Conservation (phyloP, 2,329 filamentous ascomycete genomes). For the Hypoxylon sp. region DNA sequence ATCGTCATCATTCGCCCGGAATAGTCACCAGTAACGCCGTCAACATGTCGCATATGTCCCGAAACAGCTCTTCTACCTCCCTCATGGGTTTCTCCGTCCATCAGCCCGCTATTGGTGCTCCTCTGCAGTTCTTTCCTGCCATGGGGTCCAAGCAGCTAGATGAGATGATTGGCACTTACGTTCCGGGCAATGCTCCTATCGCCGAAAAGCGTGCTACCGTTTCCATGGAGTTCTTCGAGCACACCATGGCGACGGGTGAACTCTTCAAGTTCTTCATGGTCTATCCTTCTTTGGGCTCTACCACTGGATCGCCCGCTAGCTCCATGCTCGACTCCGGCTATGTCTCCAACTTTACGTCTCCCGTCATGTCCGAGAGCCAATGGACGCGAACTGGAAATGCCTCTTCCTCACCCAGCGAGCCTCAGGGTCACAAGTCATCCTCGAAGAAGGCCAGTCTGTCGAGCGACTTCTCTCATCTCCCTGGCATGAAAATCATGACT, state of each 20-base stretch:
- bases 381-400: slow-evolving; percentile 57
- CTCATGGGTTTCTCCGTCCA: slow-evolving; percentile 69
- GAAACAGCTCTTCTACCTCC: slow-evolving; percentile 52
- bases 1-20: slow-evolving; percentile 32
- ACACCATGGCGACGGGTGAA: slow-evolving; percentile 66
- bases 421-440: slow-evolving; percentile 46
- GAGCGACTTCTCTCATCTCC: slow-evolving; percentile 65
- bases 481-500: slow-evolving; percentile 76
- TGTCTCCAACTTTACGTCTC: slow-evolving; percentile 63
- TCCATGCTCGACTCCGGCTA: slow-evolving; percentile 61
- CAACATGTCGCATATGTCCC: slow-evolving; percentile 54
- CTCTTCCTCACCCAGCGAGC: slow-evolving; percentile 50
- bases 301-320: slow-evolving; percentile 60
- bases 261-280: slow-evolving; percentile 72
- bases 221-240: slow-evolving; percentile 70
- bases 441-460: slow-evolving; percentile 49
- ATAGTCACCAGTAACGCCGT: slow-evolving; percentile 24
- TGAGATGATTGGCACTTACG: slow-evolving; percentile 68
- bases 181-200: slow-evolving; percentile 65
- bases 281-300: slow-evolving; percentile 55
- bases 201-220: slow-evolving; percentile 70
- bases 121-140: slow-evolving; percentile 75
- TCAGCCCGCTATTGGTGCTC: slow-evolving; percentile 67
- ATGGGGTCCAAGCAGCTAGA: slow-evolving; percentile 73
- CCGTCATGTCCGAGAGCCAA: slow-evolving; percentile 61